Evolutionary conservation across 78 protist genomes (phyloP), one percentile per base, ranked within the genome.

Genomic region (slime mould (Dictyostelium discoideum)): DNA sequence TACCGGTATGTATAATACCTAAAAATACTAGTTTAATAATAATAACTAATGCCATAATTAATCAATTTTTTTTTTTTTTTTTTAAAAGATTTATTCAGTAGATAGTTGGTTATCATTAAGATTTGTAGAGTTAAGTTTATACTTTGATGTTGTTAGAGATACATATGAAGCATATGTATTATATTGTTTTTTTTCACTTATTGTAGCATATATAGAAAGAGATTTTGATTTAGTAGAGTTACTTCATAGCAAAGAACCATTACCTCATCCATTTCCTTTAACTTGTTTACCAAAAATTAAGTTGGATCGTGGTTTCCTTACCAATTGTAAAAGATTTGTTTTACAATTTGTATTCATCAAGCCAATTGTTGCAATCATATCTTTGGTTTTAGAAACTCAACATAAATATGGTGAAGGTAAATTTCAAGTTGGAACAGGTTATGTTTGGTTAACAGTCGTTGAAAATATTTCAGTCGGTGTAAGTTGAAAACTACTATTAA

Each of bases 161-260:
- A 85, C 94, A 1, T 96, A 96, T 65, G 97, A 96, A 88, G 89
- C 86, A 50, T 96, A 80, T 77, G 95, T 90, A n/a, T 87, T 96
- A 42, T 96, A 96, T 76, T 84, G 86, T 50, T 96, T 96, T 83
- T 84, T 96, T 44, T 40, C 63, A 42, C 69, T 96, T 7, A 88
- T 96, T 80, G 92, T 96, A 22, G 92, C 87, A 46, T 72, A 65
- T 85, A 50, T 87, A 44, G 95, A 93, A 20, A 87, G 42, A 50
- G 97, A 96, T 26, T 65, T 22, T 42, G 92, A 44, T 79, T 26
- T 86, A 13, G 63, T 92, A 24, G 93, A 92, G 7, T 40, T 72
- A 44, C 54, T 92, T 29, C 87, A 92, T 9, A 82, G 83, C 3
- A 96, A 96, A 57, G 95, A 74, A n/a, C 89, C 86, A 74, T 48